Base-by-base conservation (phyloP, 345 rosid species). In the Eucalyptus curtisii region DNA sequence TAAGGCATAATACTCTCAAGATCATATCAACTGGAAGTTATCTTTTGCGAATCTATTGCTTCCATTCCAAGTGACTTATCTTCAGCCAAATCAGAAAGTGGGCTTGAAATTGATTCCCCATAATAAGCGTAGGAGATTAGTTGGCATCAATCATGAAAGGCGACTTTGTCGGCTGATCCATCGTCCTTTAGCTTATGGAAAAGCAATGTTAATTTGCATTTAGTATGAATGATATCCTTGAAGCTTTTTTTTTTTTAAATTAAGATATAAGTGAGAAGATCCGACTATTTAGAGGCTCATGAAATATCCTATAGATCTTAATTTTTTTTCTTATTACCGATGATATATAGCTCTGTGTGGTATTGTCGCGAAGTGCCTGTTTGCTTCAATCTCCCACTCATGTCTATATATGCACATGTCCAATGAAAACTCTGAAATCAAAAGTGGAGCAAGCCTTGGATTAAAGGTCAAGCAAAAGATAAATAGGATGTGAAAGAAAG, bases 281-380 rank as follows among this genome's bases (percentile, higher is more conserved):
- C 0, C 4, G 5, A 7, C 37, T 64, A 64, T 16, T n/a, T 64
- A 64, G 2, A 64, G 13, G 17, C 9, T n/a, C 9, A 64, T 64
- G 37, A n/a, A 64, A n/a, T n/a, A 64, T 14, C 5, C 4, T 64
- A 52, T 52, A 52, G 7, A 52, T 52, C 10, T 19, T 52, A 4
- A 19, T 52, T 52, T 0, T 64, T 25, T 64, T 30, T n/a, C 10
- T 64, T 13, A 14, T 64, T 64, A 14, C 20, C 15, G 20, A n/a
- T n/a, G 76, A n/a, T 64, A 27, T 27, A 61, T 61, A 64, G 40
- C 76, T 64, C 19, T n/a, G 5, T 64, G 76, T n/a, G 19, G 76
- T 64, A n/a, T n/a, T 15, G 24, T 68, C 33, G 37, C 24, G 2
- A 68, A 1, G 13, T 10, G 1, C 44, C 44, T 16, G 80, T 68